Percentiles rank a stretch among this genome's conserved stretches.
Evolutionary conservation across 2,329 filamentous ascomycete genomes (phyloP).

Genomic region (Cadophora sp.): DNA sequence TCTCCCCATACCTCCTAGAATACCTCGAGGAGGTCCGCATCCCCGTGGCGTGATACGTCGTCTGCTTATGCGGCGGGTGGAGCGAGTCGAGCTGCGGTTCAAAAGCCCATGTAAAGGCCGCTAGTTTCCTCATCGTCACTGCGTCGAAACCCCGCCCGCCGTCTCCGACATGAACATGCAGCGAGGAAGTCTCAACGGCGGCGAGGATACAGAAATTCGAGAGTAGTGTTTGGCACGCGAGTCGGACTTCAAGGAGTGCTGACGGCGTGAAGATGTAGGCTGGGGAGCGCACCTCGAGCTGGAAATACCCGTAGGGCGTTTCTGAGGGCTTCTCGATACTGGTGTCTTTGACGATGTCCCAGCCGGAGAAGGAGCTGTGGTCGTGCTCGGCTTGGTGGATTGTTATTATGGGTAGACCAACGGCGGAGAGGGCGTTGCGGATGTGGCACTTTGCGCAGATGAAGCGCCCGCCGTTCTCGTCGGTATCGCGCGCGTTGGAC

Average conservation of each 20-base stretch:
- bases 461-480: background rate
- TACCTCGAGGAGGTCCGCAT: slow-evolving; percentile 23
- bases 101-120: slow-evolving; percentile 40
- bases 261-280: slow-evolving; percentile 24
- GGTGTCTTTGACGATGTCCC: slow-evolving; percentile 25
- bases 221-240: slow-evolving; percentile 29
- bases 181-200: slow-evolving; percentile 38
- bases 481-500: background rate
- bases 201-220: slow-evolving; percentile 31
- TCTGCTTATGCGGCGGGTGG: slow-evolving; percentile 30
- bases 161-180: slow-evolving; percentile 47
- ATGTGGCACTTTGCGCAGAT: slow-evolving; percentile 14
- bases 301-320: slow-evolving; percentile 12
- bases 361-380: slow-evolving; percentile 14
- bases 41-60: background rate
- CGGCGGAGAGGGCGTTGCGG: slow-evolving; percentile 3
- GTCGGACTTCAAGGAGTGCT: slow-evolving; percentile 19
- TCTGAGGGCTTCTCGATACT: slow-evolving; percentile 7
- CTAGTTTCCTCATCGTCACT: slow-evolving; percentile 40
- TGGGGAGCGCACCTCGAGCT: slow-evolving; percentile 37
- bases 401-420: slow-evolving; percentile 12
- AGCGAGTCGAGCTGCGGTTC: slow-evolving; percentile 42
- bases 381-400: background rate
- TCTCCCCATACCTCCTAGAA: background rate
- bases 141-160: slow-evolving; percentile 34